These are phyloP conservation scores for Paramecium biaurelia DNA, from an alignment of 73 alveolate genomes.

Conservation along the genomic window DNA sequence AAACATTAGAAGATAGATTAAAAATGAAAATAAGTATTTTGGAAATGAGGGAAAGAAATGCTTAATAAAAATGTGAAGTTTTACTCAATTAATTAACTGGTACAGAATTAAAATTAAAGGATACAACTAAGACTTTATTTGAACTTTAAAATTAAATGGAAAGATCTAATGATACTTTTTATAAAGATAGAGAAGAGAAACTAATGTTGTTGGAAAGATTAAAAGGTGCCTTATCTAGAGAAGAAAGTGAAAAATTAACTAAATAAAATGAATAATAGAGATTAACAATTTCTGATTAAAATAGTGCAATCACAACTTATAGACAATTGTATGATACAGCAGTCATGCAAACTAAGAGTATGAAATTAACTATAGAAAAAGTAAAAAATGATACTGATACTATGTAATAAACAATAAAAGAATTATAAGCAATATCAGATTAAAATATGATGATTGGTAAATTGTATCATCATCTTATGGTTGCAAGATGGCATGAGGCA, in stretches of 20 bases:
- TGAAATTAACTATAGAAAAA: slow-evolving; percentile 49
- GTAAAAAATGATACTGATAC: slow-evolving; percentile 23
- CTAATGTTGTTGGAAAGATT: neutral
- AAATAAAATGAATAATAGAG: neutral
- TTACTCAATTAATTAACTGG: neutral
- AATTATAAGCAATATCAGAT: slow-evolving; percentile 53
- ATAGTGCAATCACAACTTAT: slow-evolving; percentile 12
- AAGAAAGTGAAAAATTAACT: slow-evolving; percentile 7
- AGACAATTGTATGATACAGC: slow-evolving; percentile 53
- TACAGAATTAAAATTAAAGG: neutral
- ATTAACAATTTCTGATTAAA: neutral
- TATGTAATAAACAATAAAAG: slow-evolving; percentile 51
- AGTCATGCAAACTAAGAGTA: slow-evolving; percentile 27
- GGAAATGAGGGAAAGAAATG: slow-evolving; percentile 62
- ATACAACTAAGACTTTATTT: neutral
- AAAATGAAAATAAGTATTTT: slow-evolving; percentile 55
- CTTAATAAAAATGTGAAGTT: slow-evolving; percentile 23
- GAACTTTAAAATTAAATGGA: slow-evolving; percentile 17
- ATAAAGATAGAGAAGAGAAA: neutral
- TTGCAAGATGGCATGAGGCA: slow-evolving; percentile 60
- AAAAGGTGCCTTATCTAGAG: neutral
- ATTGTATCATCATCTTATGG: slow-evolving; percentile 59
- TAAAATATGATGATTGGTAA: slow-evolving; percentile 57
- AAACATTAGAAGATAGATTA: slow-evolving; percentile 45
- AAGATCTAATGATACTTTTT: slow-evolving; percentile 10